Conservation (phyloP, 106 monocot species). For the Alisma plantagoaquatica region DNA sequence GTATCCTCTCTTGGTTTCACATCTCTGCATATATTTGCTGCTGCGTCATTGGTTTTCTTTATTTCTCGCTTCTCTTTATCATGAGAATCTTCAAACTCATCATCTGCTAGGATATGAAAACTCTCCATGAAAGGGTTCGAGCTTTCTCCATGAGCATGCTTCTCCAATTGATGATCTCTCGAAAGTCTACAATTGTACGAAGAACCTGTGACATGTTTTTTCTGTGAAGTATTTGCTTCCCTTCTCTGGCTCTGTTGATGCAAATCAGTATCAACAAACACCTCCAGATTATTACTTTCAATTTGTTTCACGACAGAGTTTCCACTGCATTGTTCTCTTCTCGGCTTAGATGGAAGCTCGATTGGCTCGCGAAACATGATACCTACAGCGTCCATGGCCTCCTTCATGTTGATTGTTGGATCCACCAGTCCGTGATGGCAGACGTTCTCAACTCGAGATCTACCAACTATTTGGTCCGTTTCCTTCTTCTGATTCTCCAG, state of each 20-base stretch:
- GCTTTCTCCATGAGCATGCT: too few relatives aligned
- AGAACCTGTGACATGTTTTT: too few relatives aligned
- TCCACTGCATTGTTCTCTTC: constrained; percentile 36
- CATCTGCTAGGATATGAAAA: too few relatives aligned
- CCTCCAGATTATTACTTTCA: constrained; percentile 15
- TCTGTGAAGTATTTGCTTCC: too few relatives aligned
- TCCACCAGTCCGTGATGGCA: not conserved
- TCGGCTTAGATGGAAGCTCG: constrained; percentile 7
- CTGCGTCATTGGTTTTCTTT: not conserved
- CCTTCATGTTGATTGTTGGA: not conserved
- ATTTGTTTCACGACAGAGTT: constrained; percentile 35
- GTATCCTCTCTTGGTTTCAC: constrained; percentile 43
- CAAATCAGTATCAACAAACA: not conserved
- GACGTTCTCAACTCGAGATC: not conserved
- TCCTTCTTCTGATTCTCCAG: constrained; percentile 37
- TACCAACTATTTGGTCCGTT: constrained; percentile 1
- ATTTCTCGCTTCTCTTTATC: too few relatives aligned
- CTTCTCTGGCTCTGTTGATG: not conserved
- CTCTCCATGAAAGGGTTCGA: not conserved
- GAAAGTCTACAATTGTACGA: too few relatives aligned
- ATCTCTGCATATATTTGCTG: too few relatives aligned
- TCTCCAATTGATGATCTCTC: not conserved
- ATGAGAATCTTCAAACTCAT: too few relatives aligned
- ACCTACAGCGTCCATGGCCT: not conserved
- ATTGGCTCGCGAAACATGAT: not conserved